Evolutionary conservation across 768 basidiomycete genomes (phyloP), one percentile per base, ranked within the genome.

Genomic region (Obba rivulosa): DNA sequence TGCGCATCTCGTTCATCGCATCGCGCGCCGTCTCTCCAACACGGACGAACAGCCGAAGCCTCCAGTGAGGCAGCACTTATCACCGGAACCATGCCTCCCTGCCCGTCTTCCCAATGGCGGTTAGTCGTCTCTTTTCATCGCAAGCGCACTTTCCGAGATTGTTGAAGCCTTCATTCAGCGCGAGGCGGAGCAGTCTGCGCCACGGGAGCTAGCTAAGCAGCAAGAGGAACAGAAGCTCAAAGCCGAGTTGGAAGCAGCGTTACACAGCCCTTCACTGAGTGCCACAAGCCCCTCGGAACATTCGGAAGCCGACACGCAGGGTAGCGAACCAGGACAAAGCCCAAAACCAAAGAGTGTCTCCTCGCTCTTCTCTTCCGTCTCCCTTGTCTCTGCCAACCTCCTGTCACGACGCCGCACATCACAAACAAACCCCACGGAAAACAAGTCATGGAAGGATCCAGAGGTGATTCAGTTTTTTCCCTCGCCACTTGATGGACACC

Each of bases 31-130:
- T 10, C 41, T 49, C 28, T 4, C 34, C 22, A 34, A 43, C 40
- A 14, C 40, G 14, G 38, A 40, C 21, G 17, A 37, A 5, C 42
- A 17, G 5, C 14, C 37, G n/a, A 16, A 38, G 14, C 25, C 31
- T 9, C 35, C 22, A 34, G 21, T 42, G 41, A 49, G 41, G 22
- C 40, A 60, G 50, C 74, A 73, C 37, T 55, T 79, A 2, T 54
- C 54, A 8, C 73, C 79, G 3, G 69, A 77, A 9, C 77, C 77
- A 48, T 85, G 83, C 62, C 71, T 89, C 28, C 84, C 80, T 25
- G 77, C 75, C 44, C 75, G 86, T n/a, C 73, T 89, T 39, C 87
- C 87, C 13, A 76, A 82, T 8, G 74, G 68, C 52, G 76, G 85
- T 84, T 55, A 43, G 77, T 70, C 35, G 20, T 34, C 9, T 49